A percentile compares a stretch with the other conserved stretches of the same genome.
phyloP scores from a whole-genome alignment of 2,329 filamentous ascomycete species.

The Chaetomium olivaceum region DNA sequence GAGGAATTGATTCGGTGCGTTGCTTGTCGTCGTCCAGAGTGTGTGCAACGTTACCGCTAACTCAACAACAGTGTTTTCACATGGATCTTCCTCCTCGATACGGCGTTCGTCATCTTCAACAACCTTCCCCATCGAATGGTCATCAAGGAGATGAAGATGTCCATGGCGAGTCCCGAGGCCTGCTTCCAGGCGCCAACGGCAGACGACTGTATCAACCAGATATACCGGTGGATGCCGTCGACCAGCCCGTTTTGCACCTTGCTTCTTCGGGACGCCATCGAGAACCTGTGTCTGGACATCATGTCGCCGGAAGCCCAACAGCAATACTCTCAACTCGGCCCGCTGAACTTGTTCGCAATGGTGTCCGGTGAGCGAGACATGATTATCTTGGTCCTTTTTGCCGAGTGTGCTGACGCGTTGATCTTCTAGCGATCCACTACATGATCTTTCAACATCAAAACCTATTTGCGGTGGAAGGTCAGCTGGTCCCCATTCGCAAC shows the following conservation, averaged over 20 bases:
- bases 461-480: constrained; percentile 36
- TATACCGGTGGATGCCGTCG: constrained; percentile 34
- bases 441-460: constrained; percentile 43
- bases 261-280: constrained; percentile 33
- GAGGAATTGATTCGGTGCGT: constrained; percentile 41
- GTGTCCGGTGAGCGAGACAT: constrained; percentile 29
- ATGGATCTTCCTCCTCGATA: constrained; percentile 43
- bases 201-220: constrained; percentile 38
- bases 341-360: constrained; percentile 35
- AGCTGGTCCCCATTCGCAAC: constrained; percentile 36
- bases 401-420: constrained; percentile 3
- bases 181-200: constrained; percentile 42
- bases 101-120: constrained; percentile 45
- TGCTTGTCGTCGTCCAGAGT: not conserved
- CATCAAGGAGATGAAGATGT: constrained; percentile 43
- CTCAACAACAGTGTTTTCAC: constrained; percentile 33
- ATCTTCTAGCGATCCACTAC: constrained; percentile 33
- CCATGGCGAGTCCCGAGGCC: constrained; percentile 39
- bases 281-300: constrained; percentile 32
- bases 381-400: not conserved
- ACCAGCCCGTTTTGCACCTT: constrained; percentile 33
- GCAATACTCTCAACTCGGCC: constrained; percentile 31
- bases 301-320: constrained; percentile 26
- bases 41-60: not conserved
- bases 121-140: constrained; percentile 44